Evolutionary conservation across 345 rosid genomes (phyloP), one percentile per base, ranked within the genome.

Genomic region (Gossypium ekmanianum): DNA sequence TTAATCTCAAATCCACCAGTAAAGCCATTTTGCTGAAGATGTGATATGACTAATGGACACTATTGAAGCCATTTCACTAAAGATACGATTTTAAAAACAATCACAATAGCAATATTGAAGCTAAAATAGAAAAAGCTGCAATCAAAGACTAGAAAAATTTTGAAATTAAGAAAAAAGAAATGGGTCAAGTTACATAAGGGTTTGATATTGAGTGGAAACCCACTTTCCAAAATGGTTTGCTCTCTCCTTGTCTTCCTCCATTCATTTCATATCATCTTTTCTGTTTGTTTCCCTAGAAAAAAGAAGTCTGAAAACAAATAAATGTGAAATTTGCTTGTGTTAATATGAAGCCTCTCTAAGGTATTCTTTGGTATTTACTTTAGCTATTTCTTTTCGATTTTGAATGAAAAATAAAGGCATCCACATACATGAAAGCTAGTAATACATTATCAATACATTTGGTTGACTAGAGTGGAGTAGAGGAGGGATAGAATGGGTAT

Each of bases 121-220:
- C 4, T 9, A 91, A 84, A 57, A 94, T 91, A 14, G 93, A 92
- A 74, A 82, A 70, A 65, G 87, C 91, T 47, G 90, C 92, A 63
- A 59, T 43, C 62, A 83, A 84, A 83, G 87, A 92, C 77, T 77
- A 84, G 24, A 80, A 77, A 22, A 75, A 59, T 78, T 80, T 90
- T 80, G 80, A 89, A 71, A 69, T 79, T 16, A 75, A 84, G 82
- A 84, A 80, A 78, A 77, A 69, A 48, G 80, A 79, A 78, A 68
- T 48, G 54, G 87, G 82, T 2, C 82, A 26, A 71, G 88, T 83
- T 57, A 9, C 74, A 8, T 1, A 88, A 11, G 97, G 97, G 1
- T 85, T 94, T 81, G 98, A 92, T 79, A 89, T 91, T 54, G 97
- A 92, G 83, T 92, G 93, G 96, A 88, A 75, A 78, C 89, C 97